Conservation (phyloP, 108 stramenopile genomes). For the Nitzschia inconspicua region DNA sequence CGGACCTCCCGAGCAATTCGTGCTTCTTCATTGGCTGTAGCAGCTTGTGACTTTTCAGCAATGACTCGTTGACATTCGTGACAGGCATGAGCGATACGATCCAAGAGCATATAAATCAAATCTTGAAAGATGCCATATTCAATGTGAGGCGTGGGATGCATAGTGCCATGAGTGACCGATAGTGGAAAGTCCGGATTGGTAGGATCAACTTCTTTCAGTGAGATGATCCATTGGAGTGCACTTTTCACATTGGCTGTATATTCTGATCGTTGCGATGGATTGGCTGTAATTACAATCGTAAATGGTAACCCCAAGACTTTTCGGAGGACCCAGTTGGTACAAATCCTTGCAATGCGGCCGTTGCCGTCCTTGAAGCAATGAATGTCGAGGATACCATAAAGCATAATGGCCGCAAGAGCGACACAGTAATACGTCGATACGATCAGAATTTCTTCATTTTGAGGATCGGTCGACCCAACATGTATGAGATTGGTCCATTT, state of each 20-base stretch:
- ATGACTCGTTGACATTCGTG: conserved; percentile 11
- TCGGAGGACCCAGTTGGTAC: conserved; percentile 18
- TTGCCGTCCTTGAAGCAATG: conserved; percentile 42
- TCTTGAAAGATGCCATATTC: conserved; percentile 7
- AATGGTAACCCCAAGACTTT: conserved; percentile 23
- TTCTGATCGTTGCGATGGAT: conserved; percentile 34
- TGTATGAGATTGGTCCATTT: too few species aligned
- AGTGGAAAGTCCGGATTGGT: too few species aligned
- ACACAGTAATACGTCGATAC: conserved; percentile 8
- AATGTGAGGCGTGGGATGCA: background rate
- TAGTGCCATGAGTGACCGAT: background rate
- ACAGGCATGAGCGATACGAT: conserved; percentile 21
- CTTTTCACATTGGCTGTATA: conserved; percentile 10
- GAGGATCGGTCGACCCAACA: too few species aligned
- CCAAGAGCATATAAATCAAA: conserved; percentile 19
- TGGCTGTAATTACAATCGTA: conserved; percentile 24
- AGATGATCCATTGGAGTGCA: background rate
- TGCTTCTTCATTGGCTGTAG: conserved; percentile 27
- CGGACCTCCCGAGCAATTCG: conserved; percentile 23
- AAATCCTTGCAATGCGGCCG: conserved; percentile 29
- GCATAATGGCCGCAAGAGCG: conserved; percentile 22
- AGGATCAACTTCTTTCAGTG: background rate
- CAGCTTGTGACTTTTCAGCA: conserved; percentile 9
- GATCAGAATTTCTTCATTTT: too few species aligned
- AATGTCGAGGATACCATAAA: conserved; percentile 32